Evolutionary conservation across 352 stramenopile genomes (phyloP).

Genomic region (Aphanomyces cochlioides): DNA sequence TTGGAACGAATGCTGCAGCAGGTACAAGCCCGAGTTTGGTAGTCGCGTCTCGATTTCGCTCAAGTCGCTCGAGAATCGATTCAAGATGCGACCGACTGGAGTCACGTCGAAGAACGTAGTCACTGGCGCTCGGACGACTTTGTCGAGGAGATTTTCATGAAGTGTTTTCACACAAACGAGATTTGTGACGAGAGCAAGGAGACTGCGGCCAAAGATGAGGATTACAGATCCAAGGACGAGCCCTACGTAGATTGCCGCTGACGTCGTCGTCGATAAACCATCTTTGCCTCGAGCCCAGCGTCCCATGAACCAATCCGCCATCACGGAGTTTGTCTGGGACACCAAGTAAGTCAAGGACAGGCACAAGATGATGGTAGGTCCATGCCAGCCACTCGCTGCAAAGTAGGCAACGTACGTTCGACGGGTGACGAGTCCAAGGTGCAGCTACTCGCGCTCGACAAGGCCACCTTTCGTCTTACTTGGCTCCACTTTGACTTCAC

Average conservation of each 20-base stretch:
- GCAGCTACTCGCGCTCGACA: constrained; percentile 3
- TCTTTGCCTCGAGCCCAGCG: background rate
- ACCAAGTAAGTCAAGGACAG: constrained; percentile 6
- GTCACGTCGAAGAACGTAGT: constrained; percentile 84
- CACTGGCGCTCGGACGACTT: constrained; percentile 46
- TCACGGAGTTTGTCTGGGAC: constrained; percentile 11
- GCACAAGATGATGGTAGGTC: background rate
- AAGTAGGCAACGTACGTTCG: constrained; percentile 29
- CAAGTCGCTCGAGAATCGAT: constrained; percentile 75
- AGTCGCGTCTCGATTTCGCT: constrained; percentile 75
- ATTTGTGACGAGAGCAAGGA: constrained; percentile 14
- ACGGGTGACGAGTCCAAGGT: constrained; percentile 16
- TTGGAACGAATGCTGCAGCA: constrained; percentile 60
- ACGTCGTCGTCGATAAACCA: background rate
- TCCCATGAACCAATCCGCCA: constrained; percentile 30
- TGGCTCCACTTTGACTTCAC: too few relatives aligned
- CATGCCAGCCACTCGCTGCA: constrained; percentile 14
- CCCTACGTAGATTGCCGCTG: constrained; percentile 6
- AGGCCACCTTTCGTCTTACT: too few relatives aligned
- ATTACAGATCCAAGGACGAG: background rate
- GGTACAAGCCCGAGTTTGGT: constrained; percentile 59
- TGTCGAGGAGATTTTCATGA: constrained; percentile 27
- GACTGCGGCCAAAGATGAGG: constrained; percentile 38
- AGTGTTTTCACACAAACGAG: constrained; percentile 24
- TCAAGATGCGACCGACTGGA: constrained; percentile 71